Percentiles rank a stretch among this genome's conserved stretches.
phyloP scores from a whole-genome alignment of 164 flowering plant species.

The Chimonanthus salicifolius region DNA sequence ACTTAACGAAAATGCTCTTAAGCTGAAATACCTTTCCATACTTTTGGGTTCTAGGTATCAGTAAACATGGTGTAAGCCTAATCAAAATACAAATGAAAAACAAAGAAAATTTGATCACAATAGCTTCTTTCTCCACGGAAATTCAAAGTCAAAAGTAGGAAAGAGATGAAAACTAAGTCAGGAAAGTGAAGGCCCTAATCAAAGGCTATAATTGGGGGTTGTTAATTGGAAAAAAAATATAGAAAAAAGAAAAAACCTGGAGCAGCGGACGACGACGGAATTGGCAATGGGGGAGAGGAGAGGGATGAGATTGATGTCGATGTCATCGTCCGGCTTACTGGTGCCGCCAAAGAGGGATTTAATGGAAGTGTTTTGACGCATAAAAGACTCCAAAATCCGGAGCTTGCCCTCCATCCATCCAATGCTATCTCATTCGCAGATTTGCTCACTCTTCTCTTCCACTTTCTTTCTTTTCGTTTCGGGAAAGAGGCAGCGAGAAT shows the following conservation, averaged over 20 bases:
- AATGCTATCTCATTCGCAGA: neutral
- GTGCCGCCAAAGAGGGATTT: constrained; percentile 18
- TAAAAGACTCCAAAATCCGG: constrained; percentile 11
- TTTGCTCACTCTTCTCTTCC: neutral
- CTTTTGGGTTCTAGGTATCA: too few relatives aligned
- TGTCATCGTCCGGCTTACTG: neutral
- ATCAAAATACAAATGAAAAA: too few relatives aligned
- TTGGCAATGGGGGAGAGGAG: constrained; percentile 33
- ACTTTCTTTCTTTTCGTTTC: neutral
- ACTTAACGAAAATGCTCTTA: too few relatives aligned
- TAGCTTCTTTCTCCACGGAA: neutral
- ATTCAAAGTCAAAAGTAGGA: neutral
- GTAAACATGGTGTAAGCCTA: too few relatives aligned
- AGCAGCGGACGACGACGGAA: constrained; percentile 34
- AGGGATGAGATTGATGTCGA: constrained; percentile 16
- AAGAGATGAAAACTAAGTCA: neutral
- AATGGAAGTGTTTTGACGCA: constrained; percentile 12
- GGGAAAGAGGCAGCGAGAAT: neutral
- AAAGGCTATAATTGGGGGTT: neutral
- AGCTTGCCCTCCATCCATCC: constrained; percentile 13
- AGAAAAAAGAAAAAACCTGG: constrained; percentile 27
- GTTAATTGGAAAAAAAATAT: neutral
- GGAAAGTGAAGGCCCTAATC: neutral
- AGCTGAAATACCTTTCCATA: too few relatives aligned
- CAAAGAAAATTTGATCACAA: neutral